Conservation (phyloP, 2,329 filamentous ascomycete genomes). For the Hypoxylon rubiginosum region DNA sequence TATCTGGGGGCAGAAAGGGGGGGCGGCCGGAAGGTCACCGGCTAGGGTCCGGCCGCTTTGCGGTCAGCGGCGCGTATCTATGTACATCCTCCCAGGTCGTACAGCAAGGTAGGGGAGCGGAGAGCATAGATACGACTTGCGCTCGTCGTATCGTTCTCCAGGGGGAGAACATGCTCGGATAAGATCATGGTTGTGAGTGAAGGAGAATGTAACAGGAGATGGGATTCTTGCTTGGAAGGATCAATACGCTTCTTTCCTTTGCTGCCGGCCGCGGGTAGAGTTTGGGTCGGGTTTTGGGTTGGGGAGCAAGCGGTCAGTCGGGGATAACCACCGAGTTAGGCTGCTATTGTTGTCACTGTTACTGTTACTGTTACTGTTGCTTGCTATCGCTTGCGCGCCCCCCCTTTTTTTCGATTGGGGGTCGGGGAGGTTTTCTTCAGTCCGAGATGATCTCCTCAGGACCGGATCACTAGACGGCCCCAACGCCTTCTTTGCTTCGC, state of each 20-base stretch:
- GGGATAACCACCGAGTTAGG: neutral
- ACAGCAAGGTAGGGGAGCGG: neutral
- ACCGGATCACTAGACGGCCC: conserved; percentile 15
- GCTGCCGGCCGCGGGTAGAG: conserved; percentile 23
- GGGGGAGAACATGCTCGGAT: neutral
- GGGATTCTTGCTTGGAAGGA: conserved; percentile 10
- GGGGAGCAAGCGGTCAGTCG: conserved; percentile 17
- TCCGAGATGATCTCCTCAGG: conserved; percentile 5
- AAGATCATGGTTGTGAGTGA: conserved; percentile 8
- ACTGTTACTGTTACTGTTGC: conserved; percentile 1
- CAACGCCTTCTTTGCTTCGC: neutral
- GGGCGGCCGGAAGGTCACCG: conserved; percentile 27
- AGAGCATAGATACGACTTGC: conserved; percentile 5
- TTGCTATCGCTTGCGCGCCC: too few species aligned
- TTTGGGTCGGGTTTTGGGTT: neutral
- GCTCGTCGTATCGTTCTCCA: conserved; percentile 1
- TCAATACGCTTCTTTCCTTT: conserved; percentile 13
- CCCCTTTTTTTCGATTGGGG: neutral
- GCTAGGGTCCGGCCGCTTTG: conserved; percentile 22
- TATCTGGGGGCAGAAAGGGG: conserved; percentile 5
- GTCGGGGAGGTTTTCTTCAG: too few species aligned
- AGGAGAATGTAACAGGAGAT: neutral
- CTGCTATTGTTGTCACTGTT: neutral
- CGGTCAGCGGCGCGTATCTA: conserved; percentile 35
- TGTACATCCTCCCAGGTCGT: neutral